Conservation (phyloP, 441 rosid genomes). For the Monsonia emarginata region DNA sequence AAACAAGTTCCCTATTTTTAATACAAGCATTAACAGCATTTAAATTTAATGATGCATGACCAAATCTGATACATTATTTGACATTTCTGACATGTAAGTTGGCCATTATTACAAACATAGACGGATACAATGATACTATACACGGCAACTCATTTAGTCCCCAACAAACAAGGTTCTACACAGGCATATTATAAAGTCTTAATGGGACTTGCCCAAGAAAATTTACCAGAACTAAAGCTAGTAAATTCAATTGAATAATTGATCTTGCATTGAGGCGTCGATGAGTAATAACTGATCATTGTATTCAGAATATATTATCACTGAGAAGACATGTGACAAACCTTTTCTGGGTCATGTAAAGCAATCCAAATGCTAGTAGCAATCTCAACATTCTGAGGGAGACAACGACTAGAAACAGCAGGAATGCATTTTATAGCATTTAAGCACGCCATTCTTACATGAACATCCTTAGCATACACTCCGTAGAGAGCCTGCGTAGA, state of each 20-base stretch:
- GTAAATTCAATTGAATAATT: not conserved
- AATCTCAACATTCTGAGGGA: constrained; percentile 67
- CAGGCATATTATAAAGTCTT: no score
- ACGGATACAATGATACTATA: no score
- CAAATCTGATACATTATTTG: no score
- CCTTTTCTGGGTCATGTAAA: constrained; percentile 95
- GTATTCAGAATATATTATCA: not conserved
- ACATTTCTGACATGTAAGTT: no score
- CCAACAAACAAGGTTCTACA: no score
- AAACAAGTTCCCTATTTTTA: no score
- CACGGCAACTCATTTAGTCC: no score
- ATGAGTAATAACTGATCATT: not conserved
- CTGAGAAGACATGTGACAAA: constrained; percentile 20
- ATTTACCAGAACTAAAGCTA: no score
- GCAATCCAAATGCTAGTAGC: constrained; percentile 95
- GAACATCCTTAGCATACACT: constrained; percentile 82
- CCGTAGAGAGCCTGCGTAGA: constrained; percentile 66
- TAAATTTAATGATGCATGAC: no score
- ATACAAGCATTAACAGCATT: no score
- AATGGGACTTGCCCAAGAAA: no score
- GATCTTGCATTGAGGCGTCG: not conserved
- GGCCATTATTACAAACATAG: no score
- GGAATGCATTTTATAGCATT: constrained; percentile 93
- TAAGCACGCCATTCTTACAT: constrained; percentile 97
- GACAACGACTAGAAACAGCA: constrained; percentile 58